Percentiles rank a stretch among this genome's conserved stretches.
These are phyloP conservation scores for Saturnispora saitoi DNA, from an alignment of 805 yeast genomes.

Conservation along the genomic window DNA sequence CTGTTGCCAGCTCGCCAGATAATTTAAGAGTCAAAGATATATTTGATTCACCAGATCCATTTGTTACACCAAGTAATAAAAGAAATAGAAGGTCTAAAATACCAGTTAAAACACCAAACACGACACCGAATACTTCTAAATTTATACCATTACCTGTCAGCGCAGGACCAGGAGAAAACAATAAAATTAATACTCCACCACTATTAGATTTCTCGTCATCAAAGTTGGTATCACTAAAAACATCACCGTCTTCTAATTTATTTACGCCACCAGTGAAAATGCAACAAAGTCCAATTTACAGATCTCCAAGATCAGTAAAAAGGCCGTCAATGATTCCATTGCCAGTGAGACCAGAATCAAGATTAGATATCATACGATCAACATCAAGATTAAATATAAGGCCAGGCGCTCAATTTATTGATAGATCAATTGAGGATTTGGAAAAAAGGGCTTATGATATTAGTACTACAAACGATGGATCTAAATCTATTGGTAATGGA, in stretches of 20 bases:
- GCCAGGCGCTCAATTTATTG: not conserved
- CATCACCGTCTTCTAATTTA: not conserved
- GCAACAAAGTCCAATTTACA: not conserved
- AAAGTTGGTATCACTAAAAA: not conserved
- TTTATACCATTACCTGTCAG: slow-evolving; percentile 16
- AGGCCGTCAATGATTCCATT: slow-evolving; percentile 21
- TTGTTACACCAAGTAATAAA: slow-evolving; percentile 24
- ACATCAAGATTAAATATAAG: slow-evolving; percentile 6
- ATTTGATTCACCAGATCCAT: slow-evolving; percentile 23
- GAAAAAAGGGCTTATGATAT: not conserved
- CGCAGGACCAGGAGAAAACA: not conserved
- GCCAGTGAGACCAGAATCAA: slow-evolving; percentile 22
- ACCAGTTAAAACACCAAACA: slow-evolving; percentile 12
- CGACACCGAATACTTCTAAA: slow-evolving; percentile 11
- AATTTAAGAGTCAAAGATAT: slow-evolving; percentile 7
- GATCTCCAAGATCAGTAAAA: not conserved
- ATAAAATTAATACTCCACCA: not conserved
- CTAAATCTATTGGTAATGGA: not conserved
- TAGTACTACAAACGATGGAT: not conserved
- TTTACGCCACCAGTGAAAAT: not conserved
- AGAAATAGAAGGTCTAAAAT: slow-evolving; percentile 10
- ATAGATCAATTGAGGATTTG: not conserved
- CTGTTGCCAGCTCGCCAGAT: slow-evolving; percentile 11
- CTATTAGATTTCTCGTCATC: not conserved
- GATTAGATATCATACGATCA: slow-evolving; percentile 17